Evolutionary conservation across 805 yeast species (phyloP).

Genomic region (Schwanniomyces polymorphus): DNA sequence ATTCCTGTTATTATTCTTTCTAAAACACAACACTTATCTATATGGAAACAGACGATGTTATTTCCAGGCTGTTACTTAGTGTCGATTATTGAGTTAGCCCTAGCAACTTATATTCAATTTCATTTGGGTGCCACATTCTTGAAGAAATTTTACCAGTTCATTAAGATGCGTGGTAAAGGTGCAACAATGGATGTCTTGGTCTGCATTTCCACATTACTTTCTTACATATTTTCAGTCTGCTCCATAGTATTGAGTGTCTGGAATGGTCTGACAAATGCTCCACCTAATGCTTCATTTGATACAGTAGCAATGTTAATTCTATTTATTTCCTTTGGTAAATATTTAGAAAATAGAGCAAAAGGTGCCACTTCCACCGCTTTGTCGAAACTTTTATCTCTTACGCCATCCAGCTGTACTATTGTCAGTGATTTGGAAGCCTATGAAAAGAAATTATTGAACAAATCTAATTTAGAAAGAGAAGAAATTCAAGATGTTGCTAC

Average conservation of each 20-base stretch:
- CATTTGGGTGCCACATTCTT: conserved; percentile 68
- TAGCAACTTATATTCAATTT: conserved; percentile 64
- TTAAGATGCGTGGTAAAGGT: conserved; percentile 55
- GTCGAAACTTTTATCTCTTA: conserved; percentile 72
- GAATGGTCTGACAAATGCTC: conserved; percentile 34
- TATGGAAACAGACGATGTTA: conserved; percentile 33
- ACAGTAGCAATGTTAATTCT: conserved; percentile 82
- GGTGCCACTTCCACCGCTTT: conserved; percentile 91
- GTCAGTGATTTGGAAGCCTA: conserved; percentile 41
- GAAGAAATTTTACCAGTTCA: conserved; percentile 60
- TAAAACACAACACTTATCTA: conserved; percentile 43
- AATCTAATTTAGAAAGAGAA: conserved; percentile 2
- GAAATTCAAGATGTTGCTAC: conserved; percentile 30
- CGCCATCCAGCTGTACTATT: conserved; percentile 76
- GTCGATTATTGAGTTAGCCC: conserved; percentile 55
- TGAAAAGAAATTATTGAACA: conserved; percentile 12
- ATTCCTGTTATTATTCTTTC: conserved; percentile 57
- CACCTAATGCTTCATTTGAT: conserved; percentile 79
- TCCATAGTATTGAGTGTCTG: conserved; percentile 55
- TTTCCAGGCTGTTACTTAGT: conserved; percentile 67
- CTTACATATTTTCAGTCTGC: conserved; percentile 70
- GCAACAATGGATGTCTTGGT: conserved; percentile 93
- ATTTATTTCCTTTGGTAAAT: conserved; percentile 87
- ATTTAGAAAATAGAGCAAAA: conserved; percentile 87
- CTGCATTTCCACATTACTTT: conserved; percentile 75